Base-by-base conservation (phyloP, 2,329 filamentous ascomycete genomes). In the Fusarium chuoi region DNA sequence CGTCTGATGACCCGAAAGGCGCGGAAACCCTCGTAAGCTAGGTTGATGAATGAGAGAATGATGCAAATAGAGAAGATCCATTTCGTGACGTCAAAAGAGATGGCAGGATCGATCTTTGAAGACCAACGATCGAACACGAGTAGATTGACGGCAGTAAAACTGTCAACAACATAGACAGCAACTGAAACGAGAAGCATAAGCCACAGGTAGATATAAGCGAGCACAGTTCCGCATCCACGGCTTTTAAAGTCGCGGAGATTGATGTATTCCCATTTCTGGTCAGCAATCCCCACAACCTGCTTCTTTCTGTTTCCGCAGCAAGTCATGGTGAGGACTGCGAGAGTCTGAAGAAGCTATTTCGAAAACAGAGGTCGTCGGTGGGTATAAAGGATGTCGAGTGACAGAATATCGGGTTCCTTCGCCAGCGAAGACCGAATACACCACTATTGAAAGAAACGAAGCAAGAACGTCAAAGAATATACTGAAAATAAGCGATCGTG, bases 41-140 rank as follows among this genome's bases (percentile, higher is more conserved):
- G 88, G 75, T 98, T 93, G 73, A 94, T 85, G 81, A 96, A 95
- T 15, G 95, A 98, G 41, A 96, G 87, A 73, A 98, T 92, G 80
- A 99, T 98, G 81, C 95, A 98, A 63, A 90, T 89, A 35, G 94
- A 93, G 81, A 98, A 99, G 81, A 99, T 95, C 95, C 95, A 98
- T 84, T 96, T 97, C 18, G 94, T 93, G 61, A 96, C 89, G 55
- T 90, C 85, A 79, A 97, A 90, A 7, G 91, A 89, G 74, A 98
- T 92, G 45, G 89, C 88, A 4, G 95, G 95, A 76, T 94, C 85
- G 76, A 98, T 93, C 75, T 94, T 88, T 60, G 93, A 94, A 3
- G 94, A 94, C 95, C 95, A 98, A 68, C 90, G 90, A 84, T 97
- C 90, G 84, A 98, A 98, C 63, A 89, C 93, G 57, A 99, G 89